These are phyloP conservation scores for Hymenotorrendiella dingleyae DNA, from an alignment of 2,329 filamentous ascomycete species.

Conservation along the genomic window DNA sequence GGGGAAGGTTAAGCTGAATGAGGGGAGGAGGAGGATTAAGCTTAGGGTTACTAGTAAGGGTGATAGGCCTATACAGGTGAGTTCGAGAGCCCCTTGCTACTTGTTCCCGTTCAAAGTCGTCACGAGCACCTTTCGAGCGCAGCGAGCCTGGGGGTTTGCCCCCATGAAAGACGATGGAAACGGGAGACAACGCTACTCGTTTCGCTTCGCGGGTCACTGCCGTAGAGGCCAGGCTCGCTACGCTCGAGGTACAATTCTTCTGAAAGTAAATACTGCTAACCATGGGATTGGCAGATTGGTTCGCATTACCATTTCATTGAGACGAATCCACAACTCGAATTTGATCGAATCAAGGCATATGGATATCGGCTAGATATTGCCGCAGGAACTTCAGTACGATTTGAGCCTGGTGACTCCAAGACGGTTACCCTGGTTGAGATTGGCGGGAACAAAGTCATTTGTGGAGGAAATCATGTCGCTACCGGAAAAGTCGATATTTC, in stretches of 20 bases:
- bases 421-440: conserved; percentile 89
- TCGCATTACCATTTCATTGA: conserved; percentile 97
- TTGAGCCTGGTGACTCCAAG: conserved; percentile 89
- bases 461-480: conserved; percentile 77
- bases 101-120: too few species aligned
- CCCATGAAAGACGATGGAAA: not conserved
- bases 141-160: too few species aligned
- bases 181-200: too few species aligned
- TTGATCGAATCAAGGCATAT: conserved; percentile 77
- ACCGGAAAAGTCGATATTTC: conserved; percentile 62
- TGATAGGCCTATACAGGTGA: conserved; percentile 81
- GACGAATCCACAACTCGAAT: conserved; percentile 83
- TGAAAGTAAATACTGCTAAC: too few species aligned
- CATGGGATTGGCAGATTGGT: conserved; percentile 51
- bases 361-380: conserved; percentile 85
- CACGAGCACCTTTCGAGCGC: too few species aligned
- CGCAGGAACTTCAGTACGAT: conserved; percentile 85
- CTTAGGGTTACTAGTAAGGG: conserved; percentile 79
- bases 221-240: too few species aligned
- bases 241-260: too few species aligned
- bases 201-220: too few species aligned
- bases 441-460: conserved; percentile 70
- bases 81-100: not conserved
- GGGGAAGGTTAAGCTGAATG: conserved; percentile 62
- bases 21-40: conserved; percentile 64